A percentile compares a stretch with the other conserved stretches of the same genome.
Evolutionary conservation across 2,329 filamentous ascomycete species (phyloP).

Genomic region (Didymella segeticola): DNA sequence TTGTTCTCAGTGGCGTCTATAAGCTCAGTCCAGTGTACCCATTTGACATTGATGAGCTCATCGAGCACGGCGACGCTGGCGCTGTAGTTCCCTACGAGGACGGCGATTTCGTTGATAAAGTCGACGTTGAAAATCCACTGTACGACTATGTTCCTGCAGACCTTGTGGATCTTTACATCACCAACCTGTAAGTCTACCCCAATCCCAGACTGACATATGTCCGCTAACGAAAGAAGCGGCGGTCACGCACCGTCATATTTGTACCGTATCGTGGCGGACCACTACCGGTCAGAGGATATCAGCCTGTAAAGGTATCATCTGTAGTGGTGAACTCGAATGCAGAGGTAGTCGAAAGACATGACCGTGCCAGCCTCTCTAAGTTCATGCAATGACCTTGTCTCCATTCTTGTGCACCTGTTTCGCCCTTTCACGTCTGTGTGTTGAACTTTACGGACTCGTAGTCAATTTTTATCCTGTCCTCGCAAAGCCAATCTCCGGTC

Average conservation of each 20-base stretch:
- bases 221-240: conserved; percentile 57
- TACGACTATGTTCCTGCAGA: conserved; percentile 84
- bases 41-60: conserved; percentile 79
- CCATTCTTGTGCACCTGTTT: too few species aligned
- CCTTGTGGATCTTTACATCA: conserved; percentile 81
- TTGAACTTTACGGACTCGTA: too few species aligned
- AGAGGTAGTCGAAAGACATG: too few species aligned
- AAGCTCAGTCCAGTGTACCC: conserved; percentile 91
- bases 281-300: conserved; percentile 77
- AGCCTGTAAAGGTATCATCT: conserved; percentile 51
- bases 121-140: conserved; percentile 79
- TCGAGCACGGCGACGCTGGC: conserved; percentile 85
- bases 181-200: conserved; percentile 71
- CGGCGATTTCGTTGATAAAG: conserved; percentile 76
- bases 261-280: conserved; percentile 75
- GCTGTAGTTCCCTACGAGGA: conserved; percentile 80
- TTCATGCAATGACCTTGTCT: too few species aligned
- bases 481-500: too few species aligned
- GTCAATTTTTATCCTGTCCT: too few species aligned
- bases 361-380: too few species aligned
- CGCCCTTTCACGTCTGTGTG: too few species aligned
- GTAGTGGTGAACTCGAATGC: neutral
- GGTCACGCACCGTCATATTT: conserved; percentile 74
- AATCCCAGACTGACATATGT: neutral
- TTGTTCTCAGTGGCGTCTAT: conserved; percentile 90